phyloP scores from a whole-genome alignment of 169 alveolate genomes.

The Eimeria necatrix region DNA sequence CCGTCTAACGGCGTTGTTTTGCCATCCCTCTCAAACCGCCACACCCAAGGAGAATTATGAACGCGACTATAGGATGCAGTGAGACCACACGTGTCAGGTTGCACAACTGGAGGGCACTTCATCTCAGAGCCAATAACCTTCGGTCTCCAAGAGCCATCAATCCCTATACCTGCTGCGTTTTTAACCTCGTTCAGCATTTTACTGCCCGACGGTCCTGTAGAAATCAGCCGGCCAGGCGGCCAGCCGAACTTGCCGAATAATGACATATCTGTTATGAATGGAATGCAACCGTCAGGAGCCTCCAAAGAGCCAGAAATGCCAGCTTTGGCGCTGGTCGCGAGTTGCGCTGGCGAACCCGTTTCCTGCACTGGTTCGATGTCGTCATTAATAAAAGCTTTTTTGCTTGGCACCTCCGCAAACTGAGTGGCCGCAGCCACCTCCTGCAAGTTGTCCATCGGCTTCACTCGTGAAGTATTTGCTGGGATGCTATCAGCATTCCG shows the following conservation, averaged over 20 bases:
- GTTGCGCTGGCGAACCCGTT: neutral
- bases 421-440: neutral
- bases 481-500: neutral
- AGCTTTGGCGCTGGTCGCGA: neutral
- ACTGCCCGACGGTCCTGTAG: constrained; percentile 23
- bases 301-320: neutral
- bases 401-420: neutral
- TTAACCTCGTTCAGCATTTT: neutral
- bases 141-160: constrained; percentile 60
- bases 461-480: neutral
- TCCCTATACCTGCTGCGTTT: neutral
- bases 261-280: constrained; percentile 21
- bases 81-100: constrained; percentile 68
- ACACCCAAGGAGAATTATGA: constrained; percentile 48
- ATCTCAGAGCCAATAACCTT: neutral
- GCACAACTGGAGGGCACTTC: constrained; percentile 58
- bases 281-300: constrained; percentile 53
- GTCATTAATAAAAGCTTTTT: neutral
- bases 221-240: constrained; percentile 58
- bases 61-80: constrained; percentile 46
- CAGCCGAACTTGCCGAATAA: constrained; percentile 28
- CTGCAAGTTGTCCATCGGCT: neutral
- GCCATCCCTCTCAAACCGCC: constrained; percentile 58
- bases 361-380: neutral
- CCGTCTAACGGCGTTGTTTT: neutral